These are phyloP conservation scores for Lanmaoa rubissima DNA, from an alignment of 768 basidiomycete species.

Conservation along the genomic window DNA sequence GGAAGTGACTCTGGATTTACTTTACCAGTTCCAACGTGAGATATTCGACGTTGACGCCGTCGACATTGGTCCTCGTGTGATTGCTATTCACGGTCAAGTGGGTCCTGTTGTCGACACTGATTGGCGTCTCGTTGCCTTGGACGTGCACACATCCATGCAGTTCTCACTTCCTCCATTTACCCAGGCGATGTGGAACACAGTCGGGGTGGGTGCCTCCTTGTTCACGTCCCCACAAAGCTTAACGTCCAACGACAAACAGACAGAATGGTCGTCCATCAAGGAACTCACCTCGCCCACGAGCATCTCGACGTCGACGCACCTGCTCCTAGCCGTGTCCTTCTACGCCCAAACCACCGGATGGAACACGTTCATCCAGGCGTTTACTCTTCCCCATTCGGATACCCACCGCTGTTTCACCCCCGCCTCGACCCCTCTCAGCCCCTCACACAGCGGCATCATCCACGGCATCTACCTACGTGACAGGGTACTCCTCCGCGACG, in stretches of 20 bases:
- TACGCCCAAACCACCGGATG: neutral
- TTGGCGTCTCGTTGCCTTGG: slow-evolving; percentile 9
- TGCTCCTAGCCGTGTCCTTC: slow-evolving; percentile 11
- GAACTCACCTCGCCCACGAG: neutral
- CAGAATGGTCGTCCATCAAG: neutral
- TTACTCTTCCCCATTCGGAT: slow-evolving; percentile 4
- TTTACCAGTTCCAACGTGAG: slow-evolving; percentile 11
- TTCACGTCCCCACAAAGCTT: neutral
- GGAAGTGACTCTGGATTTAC: slow-evolving; percentile 8
- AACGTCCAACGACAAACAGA: neutral
- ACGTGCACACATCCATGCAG: slow-evolving; percentile 13
- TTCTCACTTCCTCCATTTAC: neutral
- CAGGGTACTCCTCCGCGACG: slow-evolving; percentile 13
- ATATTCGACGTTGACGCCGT: neutral
- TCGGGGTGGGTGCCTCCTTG: neutral
- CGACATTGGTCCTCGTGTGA: slow-evolving; percentile 16
- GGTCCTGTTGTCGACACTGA: neutral
- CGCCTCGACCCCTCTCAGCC: neutral
- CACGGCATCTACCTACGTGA: neutral
- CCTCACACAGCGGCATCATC: slow-evolving; percentile 14
- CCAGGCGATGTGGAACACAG: neutral
- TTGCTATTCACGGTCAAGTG: slow-evolving; percentile 2
- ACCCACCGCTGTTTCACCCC: neutral
- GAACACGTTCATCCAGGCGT: slow-evolving; percentile 13
- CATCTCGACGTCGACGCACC: slow-evolving; percentile 23